Percentiles rank a stretch among this genome's conserved stretches.
phyloP scores from a whole-genome alignment of 805 yeast genomes.

The Barnettozyma botsteinii region DNA sequence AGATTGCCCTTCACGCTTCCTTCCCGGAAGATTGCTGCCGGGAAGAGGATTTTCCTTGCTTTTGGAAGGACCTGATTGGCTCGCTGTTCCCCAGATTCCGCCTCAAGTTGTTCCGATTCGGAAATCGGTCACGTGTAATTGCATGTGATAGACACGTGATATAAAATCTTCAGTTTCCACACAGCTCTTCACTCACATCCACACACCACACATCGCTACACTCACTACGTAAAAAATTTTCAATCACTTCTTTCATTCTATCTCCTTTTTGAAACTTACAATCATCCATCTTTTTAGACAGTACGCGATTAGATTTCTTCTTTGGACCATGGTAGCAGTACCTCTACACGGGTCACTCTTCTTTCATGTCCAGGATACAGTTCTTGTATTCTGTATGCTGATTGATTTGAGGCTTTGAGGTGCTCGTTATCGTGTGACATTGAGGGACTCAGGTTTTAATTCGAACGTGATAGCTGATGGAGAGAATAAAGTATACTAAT shows the following conservation, averaged over 20 bases:
- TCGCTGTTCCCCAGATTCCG: background rate
- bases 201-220: background rate
- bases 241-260: background rate
- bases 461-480: slow-evolving; percentile 22
- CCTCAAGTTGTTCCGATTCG: too few species aligned
- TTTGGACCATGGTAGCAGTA: background rate
- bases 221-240: slow-evolving; percentile 4
- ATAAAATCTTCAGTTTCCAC: too few species aligned
- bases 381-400: slow-evolving; percentile 5
- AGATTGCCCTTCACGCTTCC: too few species aligned
- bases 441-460: slow-evolving; percentile 11
- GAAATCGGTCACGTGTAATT: too few species aligned
- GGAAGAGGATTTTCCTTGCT: too few species aligned
- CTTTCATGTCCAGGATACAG: too few species aligned
- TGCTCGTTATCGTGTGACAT: background rate
- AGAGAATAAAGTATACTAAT: slow-evolving; percentile 18
- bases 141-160: too few species aligned
- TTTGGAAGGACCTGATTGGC: background rate
- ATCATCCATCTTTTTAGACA: slow-evolving; percentile 62
- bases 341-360: too few species aligned
- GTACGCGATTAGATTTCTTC: slow-evolving; percentile 38
- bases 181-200: background rate
- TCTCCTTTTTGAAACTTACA: slow-evolving; percentile 37
- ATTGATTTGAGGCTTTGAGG: slow-evolving; percentile 4
- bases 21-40: background rate